phyloP scores from a whole-genome alignment of 2,329 filamentous ascomycete species.

The Tolypocladium pustulatum region DNA sequence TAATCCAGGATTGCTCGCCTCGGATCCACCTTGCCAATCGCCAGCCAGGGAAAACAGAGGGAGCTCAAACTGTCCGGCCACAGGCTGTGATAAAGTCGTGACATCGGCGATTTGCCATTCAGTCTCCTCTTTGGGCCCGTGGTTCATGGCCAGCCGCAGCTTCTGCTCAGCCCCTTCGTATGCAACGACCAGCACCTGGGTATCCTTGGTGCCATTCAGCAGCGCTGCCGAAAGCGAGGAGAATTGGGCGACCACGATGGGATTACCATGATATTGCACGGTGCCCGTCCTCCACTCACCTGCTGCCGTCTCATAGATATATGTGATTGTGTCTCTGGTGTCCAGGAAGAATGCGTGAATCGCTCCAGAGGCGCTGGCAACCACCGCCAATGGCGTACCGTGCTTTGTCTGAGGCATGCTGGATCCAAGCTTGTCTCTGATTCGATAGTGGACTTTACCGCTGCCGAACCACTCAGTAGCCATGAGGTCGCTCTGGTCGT shows the following conservation, averaged over 20 bases:
- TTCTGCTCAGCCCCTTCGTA: constrained; percentile 7
- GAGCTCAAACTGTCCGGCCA: constrained; percentile 5
- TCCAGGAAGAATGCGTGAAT: constrained; percentile 13
- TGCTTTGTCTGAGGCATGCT: constrained; percentile 3
- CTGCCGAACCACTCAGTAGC: constrained; percentile 5
- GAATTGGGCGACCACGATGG: constrained; percentile 1
- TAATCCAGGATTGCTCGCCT: constrained; percentile 1
- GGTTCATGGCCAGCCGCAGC: constrained; percentile 9
- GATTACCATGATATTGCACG: not conserved
- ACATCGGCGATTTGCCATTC: constrained; percentile 7
- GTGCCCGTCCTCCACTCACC: constrained; percentile 8
- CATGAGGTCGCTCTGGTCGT: constrained; percentile 9
- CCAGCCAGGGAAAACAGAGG: constrained; percentile 10
- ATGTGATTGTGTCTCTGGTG: constrained; percentile 4
- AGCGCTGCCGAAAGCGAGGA: constrained; percentile 10
- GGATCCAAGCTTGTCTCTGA: constrained; percentile 5
- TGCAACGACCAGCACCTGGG: constrained; percentile 7
- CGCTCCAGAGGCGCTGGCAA: constrained; percentile 6
- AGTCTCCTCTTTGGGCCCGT: constrained; percentile 3
- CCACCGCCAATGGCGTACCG: constrained; percentile 10
- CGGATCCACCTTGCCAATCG: constrained; percentile 4
- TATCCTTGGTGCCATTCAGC: constrained; percentile 6
- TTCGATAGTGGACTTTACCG: constrained; percentile 1
- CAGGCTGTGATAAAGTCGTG: constrained; percentile 2
- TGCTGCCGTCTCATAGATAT: constrained; percentile 5